phyloP scores from a whole-genome alignment of 2,329 filamentous ascomycete species.

The Triangularia verruculosa region DNA sequence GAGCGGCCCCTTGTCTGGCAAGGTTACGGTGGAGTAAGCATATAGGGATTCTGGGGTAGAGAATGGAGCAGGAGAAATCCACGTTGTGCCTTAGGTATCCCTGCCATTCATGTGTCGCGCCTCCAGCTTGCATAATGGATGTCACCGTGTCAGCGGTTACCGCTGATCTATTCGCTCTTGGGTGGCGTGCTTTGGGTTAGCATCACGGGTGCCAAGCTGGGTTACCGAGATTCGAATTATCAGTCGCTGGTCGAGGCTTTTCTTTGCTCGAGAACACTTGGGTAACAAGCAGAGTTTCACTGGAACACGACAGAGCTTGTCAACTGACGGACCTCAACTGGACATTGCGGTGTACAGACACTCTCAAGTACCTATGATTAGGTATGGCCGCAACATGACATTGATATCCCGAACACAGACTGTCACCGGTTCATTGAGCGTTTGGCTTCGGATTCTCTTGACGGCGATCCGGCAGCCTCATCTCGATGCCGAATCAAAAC shows the following conservation, averaged over 20 bases:
- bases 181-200: background rate
- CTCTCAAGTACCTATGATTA: background rate
- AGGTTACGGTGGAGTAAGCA: background rate
- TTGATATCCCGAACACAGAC: background rate
- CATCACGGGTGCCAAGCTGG: background rate
- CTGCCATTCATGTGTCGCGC: background rate
- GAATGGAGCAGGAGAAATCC: background rate
- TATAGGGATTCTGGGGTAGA: background rate
- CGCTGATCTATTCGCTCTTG: background rate
- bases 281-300: background rate
- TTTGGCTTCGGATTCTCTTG: background rate
- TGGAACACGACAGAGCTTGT: background rate
- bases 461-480: background rate
- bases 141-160: slow-evolving; percentile 3
- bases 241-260: background rate
- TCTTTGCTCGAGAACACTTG: background rate
- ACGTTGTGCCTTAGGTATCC: background rate
- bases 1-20: background rate
- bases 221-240: background rate
- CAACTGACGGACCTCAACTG: background rate
- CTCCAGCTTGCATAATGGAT: background rate
- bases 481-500: background rate
- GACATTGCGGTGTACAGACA: background rate
- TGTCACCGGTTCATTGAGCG: background rate
- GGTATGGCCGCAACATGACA: no score